Conservation (phyloP, 2,329 filamentous ascomycete species). For the Ramularia endophylla region DNA sequence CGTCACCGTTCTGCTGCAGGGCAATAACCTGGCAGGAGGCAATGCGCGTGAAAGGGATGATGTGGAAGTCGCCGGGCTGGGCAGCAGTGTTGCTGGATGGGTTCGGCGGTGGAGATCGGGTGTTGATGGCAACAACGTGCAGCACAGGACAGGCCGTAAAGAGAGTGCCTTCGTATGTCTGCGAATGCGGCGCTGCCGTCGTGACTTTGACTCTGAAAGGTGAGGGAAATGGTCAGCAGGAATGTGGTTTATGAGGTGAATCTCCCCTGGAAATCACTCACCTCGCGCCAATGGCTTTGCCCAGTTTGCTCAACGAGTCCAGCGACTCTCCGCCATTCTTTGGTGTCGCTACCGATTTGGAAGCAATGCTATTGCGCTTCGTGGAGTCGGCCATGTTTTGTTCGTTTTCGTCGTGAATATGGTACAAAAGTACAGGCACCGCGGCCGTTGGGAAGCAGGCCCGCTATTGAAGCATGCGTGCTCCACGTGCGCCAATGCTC, state of each 20-base stretch:
- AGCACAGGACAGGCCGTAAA: slow-evolving; percentile 57
- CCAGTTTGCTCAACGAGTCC: slow-evolving; percentile 52
- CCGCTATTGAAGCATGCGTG: too few species aligned
- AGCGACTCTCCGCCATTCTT: slow-evolving; percentile 41
- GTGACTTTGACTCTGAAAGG: slow-evolving; percentile 51
- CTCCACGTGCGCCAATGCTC: too few species aligned
- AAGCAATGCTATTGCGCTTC: slow-evolving; percentile 51
- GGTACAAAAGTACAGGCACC: too few species aligned
- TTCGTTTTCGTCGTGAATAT: background rate
- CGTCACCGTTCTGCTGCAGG: slow-evolving; percentile 32
- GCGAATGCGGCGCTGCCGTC: slow-evolving; percentile 45
- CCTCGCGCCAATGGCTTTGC: slow-evolving; percentile 57
- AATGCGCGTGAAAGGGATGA: slow-evolving; percentile 56
- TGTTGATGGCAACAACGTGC: slow-evolving; percentile 57
- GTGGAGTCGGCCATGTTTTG: slow-evolving; percentile 45
- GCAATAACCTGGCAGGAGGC: slow-evolving; percentile 51
- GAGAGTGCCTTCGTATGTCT: slow-evolving; percentile 55
- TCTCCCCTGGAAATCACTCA: slow-evolving; percentile 33
- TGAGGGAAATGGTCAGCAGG: background rate
- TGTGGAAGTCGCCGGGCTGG: slow-evolving; percentile 52
- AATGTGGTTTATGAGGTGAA: background rate
- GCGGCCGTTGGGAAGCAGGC: too few species aligned
- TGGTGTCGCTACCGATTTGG: slow-evolving; percentile 47
- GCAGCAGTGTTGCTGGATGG: slow-evolving; percentile 35
- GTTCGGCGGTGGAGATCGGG: slow-evolving; percentile 40